Base-by-base conservation (phyloP, 805 yeast genomes). In the Kodamaea hsintzibuensis region DNA sequence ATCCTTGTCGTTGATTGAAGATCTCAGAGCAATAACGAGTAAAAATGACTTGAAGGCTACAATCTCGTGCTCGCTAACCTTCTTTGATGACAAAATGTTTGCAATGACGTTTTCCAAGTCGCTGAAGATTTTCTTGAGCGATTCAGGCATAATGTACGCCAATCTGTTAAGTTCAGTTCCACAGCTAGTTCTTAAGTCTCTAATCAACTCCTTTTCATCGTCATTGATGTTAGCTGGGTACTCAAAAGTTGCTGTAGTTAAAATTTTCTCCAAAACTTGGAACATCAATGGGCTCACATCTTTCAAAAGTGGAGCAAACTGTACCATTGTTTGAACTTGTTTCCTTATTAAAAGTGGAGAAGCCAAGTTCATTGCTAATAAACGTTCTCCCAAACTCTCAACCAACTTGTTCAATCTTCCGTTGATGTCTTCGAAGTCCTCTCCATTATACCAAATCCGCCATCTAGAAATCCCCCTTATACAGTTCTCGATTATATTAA, bases 161-260 rank as follows among this genome's bases (percentile, higher is more conserved):
- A 95, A 80, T 64, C 99, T 77, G 68, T 95, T 93, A 54, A 95
- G 78, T 69, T 95, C 99, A 0, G 97, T 91, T 42, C 98, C 99
- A 69, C 97, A 89, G 50, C 91, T 86, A 1, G 95, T 88, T 62
- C 98, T 80, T 60, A 96, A 75, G 64, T 95, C 98, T 55, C 96
- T 82, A 43, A 95, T 84, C 7, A 88, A 74, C 58, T 91, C 97
- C 30, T 88, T 79, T 49, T 83, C 86, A 40, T 90, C 96, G 60
- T 88, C 93, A n/a, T 76, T 71, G 8, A 82, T 79, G 54, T 76
- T 72, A 30, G 76, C 78, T 1, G 96, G 96, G 60, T 86, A 87
- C 46, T 88, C 93, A 66, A 82, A 83, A 0, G 98, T 93, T 1
- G 96, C 89, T 2, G 91, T 85, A 55, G 87, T 83, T n/a, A 90